Base-by-base conservation (phyloP, 2,329 filamentous ascomycete species). In the Cordyceps pruinosa region DNA sequence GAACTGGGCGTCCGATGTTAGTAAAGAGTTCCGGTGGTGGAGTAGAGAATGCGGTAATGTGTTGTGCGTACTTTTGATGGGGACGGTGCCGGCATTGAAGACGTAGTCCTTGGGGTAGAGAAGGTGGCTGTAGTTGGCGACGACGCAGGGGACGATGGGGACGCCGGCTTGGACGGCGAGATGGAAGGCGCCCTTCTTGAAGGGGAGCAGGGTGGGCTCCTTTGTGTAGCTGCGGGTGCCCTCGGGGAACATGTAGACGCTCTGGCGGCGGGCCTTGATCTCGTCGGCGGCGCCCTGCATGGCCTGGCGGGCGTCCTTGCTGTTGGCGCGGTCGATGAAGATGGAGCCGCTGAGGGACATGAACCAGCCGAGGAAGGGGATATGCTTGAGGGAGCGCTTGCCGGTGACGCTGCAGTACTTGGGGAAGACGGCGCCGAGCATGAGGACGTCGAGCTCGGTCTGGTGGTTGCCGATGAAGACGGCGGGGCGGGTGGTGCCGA, bases 141-240 rank as follows among this genome's bases (percentile, higher is more conserved):
- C 82, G 47, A 91, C 87, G 35, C 95, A 81, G 0, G 94, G 94
- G 4, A 99, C 87, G 65, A 99, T 89, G 26, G 92, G 92, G 6
- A 97, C 94, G 63, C 90, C 88, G 2, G 93, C 93, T 77, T 97
- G 89, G 21, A 99, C 84, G 46, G 94, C 94, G 34, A 99, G 81
- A 72, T 99, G 93, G 74, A 99, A 99, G 47, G 93, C 94, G 59
- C 94, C 94, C 78, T 99, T 99, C 77, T 99, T 99, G 80, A 97
- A 99, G n/a, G 91, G 89, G 56, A 97, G 77, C 66, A 99, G 75
- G 59, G 81, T 83, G 2, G 94, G 89, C 56, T 92, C 86, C 65
- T 87, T 84, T 58, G 88, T 81, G 75, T 97, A 96, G 70, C 89
- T 95, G 63, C 94, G 83, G 1, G 94, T 99, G 51, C 94, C 94